Conservation (phyloP, 2,329 filamentous ascomycete species). For the Exophiala spinifera region DNA sequence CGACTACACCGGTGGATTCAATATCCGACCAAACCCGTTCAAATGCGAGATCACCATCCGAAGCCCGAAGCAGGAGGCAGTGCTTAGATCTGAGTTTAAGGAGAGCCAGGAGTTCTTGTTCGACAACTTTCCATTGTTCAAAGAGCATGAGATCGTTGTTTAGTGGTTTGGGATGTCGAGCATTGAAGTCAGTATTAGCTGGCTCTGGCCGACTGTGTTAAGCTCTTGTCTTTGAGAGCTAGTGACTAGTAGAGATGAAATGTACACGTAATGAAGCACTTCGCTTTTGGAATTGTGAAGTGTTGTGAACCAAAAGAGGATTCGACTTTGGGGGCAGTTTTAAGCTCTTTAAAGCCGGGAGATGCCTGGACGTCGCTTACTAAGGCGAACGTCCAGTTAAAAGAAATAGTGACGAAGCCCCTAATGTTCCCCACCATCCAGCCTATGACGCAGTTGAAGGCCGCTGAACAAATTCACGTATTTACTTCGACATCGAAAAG, state of each 20-base stretch:
- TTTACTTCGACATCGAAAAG: too few species aligned
- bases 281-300: too few species aligned
- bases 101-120: slow-evolving; percentile 12
- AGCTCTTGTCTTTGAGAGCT: too few species aligned
- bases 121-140: slow-evolving; percentile 23
- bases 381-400: background rate
- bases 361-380: background rate
- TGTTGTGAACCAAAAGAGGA: too few species aligned
- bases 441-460: background rate
- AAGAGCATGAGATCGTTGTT: slow-evolving; percentile 24
- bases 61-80: slow-evolving; percentile 8
- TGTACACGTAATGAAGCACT: too few species aligned
- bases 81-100: slow-evolving; percentile 13
- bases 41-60: slow-evolving; percentile 20
- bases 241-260: too few species aligned
- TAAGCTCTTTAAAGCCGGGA: too few species aligned
- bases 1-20: slow-evolving; percentile 25
- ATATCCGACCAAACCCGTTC: slow-evolving; percentile 20
- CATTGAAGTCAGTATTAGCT: too few species aligned
- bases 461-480: background rate
- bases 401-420: too few species aligned
- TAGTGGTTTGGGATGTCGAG: background rate
- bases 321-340: too few species aligned
- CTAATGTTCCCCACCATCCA: too few species aligned
- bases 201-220: too few species aligned